Percentiles rank a stretch among this genome's conserved stretches.
Evolutionary conservation across 768 basidiomycete genomes (phyloP).

Genomic region (Lactarius indigo): DNA sequence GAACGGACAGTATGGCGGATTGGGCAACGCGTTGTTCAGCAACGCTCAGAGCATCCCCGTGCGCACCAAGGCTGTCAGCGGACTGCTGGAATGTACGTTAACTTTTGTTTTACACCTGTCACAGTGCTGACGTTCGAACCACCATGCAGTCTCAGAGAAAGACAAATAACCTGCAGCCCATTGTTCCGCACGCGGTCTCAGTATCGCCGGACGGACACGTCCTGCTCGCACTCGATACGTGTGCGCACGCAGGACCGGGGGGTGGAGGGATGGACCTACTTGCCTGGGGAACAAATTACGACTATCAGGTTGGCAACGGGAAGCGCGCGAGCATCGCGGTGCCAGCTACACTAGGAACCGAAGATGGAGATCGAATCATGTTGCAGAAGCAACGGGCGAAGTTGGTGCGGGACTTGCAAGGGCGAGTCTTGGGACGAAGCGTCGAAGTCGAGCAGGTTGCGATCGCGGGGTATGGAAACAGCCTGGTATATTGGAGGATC

Average conservation of each 20-base stretch:
- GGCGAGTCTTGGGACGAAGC: constrained; percentile 55
- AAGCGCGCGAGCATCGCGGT: constrained; percentile 55
- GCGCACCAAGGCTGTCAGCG: constrained; percentile 76
- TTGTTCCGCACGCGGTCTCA: constrained; percentile 58
- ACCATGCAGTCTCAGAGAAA: constrained; percentile 59
- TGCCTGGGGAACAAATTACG: constrained; percentile 70
- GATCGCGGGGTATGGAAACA: constrained; percentile 59
- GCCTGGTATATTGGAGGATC: constrained; percentile 70
- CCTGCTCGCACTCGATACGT: constrained; percentile 67
- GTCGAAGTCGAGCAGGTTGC: constrained; percentile 63
- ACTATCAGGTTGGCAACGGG: constrained; percentile 74
- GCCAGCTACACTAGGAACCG: constrained; percentile 49
- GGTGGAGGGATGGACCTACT: constrained; percentile 61
- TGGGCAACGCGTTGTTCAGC: constrained; percentile 64
- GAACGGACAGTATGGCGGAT: constrained; percentile 79
- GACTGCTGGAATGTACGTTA: constrained; percentile 77
- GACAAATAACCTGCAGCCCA: constrained; percentile 54
- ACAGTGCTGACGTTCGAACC: constrained; percentile 1
- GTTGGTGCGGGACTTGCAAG: constrained; percentile 56
- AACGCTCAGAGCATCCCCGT: constrained; percentile 68
- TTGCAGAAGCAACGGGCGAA: constrained; percentile 47
- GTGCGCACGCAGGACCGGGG: constrained; percentile 43
- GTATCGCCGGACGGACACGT: constrained; percentile 77
- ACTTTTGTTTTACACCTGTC: neutral
- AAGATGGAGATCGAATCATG: constrained; percentile 58